phyloP scores from a whole-genome alignment of 768 basidiomycete genomes.

The Pleurotus tuber-regium region DNA sequence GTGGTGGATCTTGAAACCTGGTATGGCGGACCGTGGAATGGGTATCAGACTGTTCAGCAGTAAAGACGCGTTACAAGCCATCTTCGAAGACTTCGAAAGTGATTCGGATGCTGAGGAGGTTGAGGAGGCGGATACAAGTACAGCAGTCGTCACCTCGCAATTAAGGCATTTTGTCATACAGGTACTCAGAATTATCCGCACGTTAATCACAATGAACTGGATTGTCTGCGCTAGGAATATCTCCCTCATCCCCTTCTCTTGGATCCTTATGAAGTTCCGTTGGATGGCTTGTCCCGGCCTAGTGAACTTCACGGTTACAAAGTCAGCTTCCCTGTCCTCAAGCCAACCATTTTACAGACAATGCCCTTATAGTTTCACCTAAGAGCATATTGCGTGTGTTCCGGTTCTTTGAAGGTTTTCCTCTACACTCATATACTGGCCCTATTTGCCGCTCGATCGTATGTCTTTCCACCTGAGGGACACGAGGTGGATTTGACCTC shows the following conservation, averaged over 20 bases:
- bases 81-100: conserved; percentile 81
- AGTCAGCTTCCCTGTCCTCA: conserved; percentile 33
- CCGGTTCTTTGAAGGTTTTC: conserved; percentile 75
- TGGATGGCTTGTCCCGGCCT: conserved; percentile 21
- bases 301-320: conserved; percentile 49
- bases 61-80: conserved; percentile 64
- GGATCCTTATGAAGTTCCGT: conserved; percentile 52
- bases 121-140: conserved; percentile 33
- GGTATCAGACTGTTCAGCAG: conserved; percentile 89
- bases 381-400: conserved; percentile 80
- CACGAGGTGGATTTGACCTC: conserved; percentile 52
- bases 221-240: conserved; percentile 66
- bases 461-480: conserved; percentile 41
- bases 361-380: conserved; percentile 78
- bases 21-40: conserved; percentile 95
- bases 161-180: conserved; percentile 96
- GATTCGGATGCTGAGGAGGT: conserved; percentile 46
- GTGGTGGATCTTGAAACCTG: conserved; percentile 98
- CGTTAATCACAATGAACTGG: conserved; percentile 2
- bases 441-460: conserved; percentile 80
- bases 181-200: conserved; percentile 38
- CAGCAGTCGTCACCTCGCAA: conserved; percentile 77
- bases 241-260: conserved; percentile 73
- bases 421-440: conserved; percentile 83
- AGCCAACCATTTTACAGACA: not conserved